phyloP scores from a whole-genome alignment of 192 early-diverging fungal genomes.

The Paraglomus occultum region DNA sequence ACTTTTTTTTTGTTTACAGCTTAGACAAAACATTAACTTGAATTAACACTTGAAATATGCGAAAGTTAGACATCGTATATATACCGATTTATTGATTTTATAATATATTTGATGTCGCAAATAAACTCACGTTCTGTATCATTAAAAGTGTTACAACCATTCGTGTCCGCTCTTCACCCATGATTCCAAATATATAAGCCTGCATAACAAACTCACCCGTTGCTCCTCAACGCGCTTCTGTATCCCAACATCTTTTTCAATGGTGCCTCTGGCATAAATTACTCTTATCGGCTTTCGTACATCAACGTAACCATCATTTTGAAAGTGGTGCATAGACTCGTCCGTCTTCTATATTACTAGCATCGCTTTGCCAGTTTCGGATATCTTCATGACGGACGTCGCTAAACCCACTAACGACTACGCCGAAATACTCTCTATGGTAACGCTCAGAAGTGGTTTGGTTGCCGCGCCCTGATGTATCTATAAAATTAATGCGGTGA shows the following conservation, averaged over 20 bases:
- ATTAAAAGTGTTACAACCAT: constrained; percentile 39
- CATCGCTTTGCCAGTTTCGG: constrained; percentile 40
- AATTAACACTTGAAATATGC: no score
- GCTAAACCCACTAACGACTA: constrained; percentile 77
- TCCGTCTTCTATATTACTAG: constrained; percentile 2
- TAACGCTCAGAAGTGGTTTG: constrained; percentile 83
- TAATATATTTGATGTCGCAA: no score
- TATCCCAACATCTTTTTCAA: constrained; percentile 86
- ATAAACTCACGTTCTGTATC: no score
- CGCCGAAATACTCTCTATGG: constrained; percentile 69
- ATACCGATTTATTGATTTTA: no score
- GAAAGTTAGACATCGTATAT: no score
- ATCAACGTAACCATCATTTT: constrained; percentile 31
- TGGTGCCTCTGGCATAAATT: constrained; percentile 69
- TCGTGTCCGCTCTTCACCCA: constrained; percentile 70
- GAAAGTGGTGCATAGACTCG: constrained; percentile 47
- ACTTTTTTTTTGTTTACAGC: no score
- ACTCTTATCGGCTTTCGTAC: constrained; percentile 12
- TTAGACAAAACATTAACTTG: no score
- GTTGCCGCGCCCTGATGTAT: constrained; percentile 97
- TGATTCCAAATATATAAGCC: constrained; percentile 75
- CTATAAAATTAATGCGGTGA: constrained; percentile 79
- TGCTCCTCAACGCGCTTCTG: constrained; percentile 74
- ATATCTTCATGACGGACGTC: constrained; percentile 74
- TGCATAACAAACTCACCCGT: constrained; percentile 86